A percentile compares a stretch with the other conserved stretches of the same genome.
These are phyloP conservation scores for Didymosphaeria variabile DNA, from an alignment of 2,329 filamentous ascomycete species.

Conservation along the genomic window DNA sequence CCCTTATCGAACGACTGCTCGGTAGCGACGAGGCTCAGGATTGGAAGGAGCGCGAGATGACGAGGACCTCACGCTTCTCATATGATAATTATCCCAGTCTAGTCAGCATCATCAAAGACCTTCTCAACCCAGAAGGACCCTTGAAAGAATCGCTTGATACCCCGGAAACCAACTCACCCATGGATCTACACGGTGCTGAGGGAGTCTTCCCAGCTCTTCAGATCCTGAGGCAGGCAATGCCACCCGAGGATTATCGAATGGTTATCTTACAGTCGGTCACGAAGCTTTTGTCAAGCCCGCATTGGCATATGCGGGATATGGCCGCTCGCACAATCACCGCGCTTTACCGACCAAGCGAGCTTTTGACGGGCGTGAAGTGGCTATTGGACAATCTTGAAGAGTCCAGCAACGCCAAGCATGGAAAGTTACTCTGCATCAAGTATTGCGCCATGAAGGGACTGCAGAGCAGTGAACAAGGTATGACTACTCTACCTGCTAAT, in stretches of 20 bases:
- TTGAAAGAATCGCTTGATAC: slow-evolving; percentile 37
- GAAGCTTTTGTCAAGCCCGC: slow-evolving; percentile 70
- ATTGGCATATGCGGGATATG: slow-evolving; percentile 86
- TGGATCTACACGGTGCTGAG: slow-evolving; percentile 59
- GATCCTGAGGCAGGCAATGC: slow-evolving; percentile 75
- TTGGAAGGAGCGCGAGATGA: slow-evolving; percentile 60
- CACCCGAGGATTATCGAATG: slow-evolving; percentile 65
- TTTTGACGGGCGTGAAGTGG: slow-evolving; percentile 29
- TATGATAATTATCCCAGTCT: slow-evolving; percentile 75
- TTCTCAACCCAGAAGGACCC: slow-evolving; percentile 58
- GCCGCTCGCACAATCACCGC: slow-evolving; percentile 73
- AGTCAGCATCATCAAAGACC: slow-evolving; percentile 68
- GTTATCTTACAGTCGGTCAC: slow-evolving; percentile 68
- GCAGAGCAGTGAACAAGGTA: slow-evolving; percentile 16
- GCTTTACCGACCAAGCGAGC: slow-evolving; percentile 38
- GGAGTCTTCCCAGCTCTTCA: slow-evolving; percentile 86
- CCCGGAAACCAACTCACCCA: slow-evolving; percentile 33
- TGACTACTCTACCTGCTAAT: background rate
- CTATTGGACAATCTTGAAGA: slow-evolving; percentile 27
- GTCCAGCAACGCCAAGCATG: slow-evolving; percentile 42
- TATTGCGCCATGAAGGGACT: slow-evolving; percentile 41
- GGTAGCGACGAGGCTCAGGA: slow-evolving; percentile 73
- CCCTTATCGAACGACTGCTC: slow-evolving; percentile 80
- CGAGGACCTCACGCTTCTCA: slow-evolving; percentile 65
- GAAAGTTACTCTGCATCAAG: slow-evolving; percentile 41